Evolutionary conservation across 1,284 basidiomycete genomes (phyloP).

Genomic region (Cryptococcus sp.): DNA sequence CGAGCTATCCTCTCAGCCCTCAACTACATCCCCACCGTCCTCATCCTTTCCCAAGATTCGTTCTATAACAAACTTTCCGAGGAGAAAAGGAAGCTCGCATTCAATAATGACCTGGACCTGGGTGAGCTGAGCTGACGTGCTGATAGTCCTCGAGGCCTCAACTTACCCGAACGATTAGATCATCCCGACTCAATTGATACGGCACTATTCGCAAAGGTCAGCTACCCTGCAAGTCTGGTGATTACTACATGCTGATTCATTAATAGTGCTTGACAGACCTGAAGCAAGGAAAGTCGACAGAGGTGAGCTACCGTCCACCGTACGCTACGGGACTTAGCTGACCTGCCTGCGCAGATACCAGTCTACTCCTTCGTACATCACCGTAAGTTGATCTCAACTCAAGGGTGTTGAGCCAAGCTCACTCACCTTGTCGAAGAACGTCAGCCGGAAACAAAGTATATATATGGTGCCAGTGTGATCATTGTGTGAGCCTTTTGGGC

Average conservation of each 20-base stretch:
- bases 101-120: constrained; percentile 83
- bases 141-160: neutral
- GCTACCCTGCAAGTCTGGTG: neutral
- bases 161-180: constrained; percentile 55
- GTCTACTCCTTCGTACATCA: constrained; percentile 92
- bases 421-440: constrained; percentile 57
- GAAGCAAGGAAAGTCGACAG: constrained; percentile 66
- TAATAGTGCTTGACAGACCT: constrained; percentile 78
- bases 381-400: constrained; percentile 49
- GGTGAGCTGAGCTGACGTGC: constrained; percentile 30
- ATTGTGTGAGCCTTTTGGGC: constrained; percentile 61
- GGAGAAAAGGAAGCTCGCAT: constrained; percentile 78
- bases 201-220: constrained; percentile 74
- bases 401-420: too few relatives aligned
- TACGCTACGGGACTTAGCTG: neutral
- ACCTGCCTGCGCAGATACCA: constrained; percentile 61
- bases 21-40: constrained; percentile 80
- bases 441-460: constrained; percentile 78
- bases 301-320: constrained; percentile 26
- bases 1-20: constrained; percentile 77
- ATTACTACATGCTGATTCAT: constrained; percentile 11
- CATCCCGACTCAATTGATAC: constrained; percentile 93
- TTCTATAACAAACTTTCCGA: constrained; percentile 83
- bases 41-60: constrained; percentile 82
- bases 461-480: constrained; percentile 94